These are phyloP conservation scores for Ricinus communis DNA, from an alignment of 345 rosid species.

Conservation along the genomic window DNA sequence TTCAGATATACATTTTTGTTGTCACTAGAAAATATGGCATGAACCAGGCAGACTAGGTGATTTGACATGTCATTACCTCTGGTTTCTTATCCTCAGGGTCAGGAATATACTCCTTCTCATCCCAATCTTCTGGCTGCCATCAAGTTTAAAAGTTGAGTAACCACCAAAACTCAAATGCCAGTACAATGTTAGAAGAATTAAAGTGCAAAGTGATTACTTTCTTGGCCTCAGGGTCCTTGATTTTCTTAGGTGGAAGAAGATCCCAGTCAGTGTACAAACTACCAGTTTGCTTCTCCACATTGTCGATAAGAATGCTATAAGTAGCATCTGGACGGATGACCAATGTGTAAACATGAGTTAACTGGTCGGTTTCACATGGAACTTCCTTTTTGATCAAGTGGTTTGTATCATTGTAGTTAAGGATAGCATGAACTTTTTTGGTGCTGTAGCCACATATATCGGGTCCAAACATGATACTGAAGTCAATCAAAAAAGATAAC, in stretches of 20 bases:
- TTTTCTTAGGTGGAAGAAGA: slow-evolving; percentile 84
- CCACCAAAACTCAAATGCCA: not conserved
- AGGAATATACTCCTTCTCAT: slow-evolving; percentile 78
- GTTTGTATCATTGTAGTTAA: slow-evolving; percentile 73
- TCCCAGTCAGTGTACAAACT: slow-evolving; percentile 93
- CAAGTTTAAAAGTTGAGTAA: slow-evolving; percentile 4
- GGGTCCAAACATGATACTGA: slow-evolving; percentile 99
- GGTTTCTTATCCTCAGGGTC: slow-evolving; percentile 98
- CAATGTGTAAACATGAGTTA: slow-evolving; percentile 88
- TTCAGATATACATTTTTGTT: not conserved
- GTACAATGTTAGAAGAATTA: not conserved
- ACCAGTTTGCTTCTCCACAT: slow-evolving; percentile 89
- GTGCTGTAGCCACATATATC: slow-evolving; percentile 98
- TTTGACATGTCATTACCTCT: slow-evolving; percentile 46
- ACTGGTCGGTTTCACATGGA: slow-evolving; percentile 98
- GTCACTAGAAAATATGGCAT: not conserved
- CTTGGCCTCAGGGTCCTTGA: slow-evolving; percentile 92
- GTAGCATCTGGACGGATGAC: slow-evolving; percentile 91
- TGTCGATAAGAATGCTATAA: slow-evolving; percentile 86
- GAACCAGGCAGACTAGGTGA: not conserved
- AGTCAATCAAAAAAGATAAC: slow-evolving; percentile 17
- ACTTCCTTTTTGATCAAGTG: slow-evolving; percentile 96
- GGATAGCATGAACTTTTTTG: slow-evolving; percentile 99
- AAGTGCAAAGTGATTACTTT: slow-evolving; percentile 42
- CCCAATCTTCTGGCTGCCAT: slow-evolving; percentile 98